Conservation (phyloP, 2,329 filamentous ascomycete species). For the Fusarium citri region DNA sequence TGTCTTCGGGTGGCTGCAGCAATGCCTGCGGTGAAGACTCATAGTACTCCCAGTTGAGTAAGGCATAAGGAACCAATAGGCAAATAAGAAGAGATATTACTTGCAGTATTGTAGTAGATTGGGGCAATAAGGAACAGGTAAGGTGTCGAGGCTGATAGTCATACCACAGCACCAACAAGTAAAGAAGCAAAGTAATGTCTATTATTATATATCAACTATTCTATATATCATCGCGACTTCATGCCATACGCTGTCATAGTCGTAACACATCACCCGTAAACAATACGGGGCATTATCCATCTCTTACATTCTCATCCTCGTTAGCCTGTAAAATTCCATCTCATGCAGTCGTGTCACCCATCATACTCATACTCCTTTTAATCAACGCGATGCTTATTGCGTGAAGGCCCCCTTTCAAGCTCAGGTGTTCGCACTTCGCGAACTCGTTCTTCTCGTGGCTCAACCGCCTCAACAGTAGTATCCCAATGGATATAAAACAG, state of each 20-base stretch:
- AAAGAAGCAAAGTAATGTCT: conserved; percentile 4
- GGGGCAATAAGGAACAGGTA: no score
- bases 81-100: no score
- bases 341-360: conserved; percentile 9
- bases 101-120: no score
- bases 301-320: background rate
- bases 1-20: background rate
- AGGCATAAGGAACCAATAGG: background rate
- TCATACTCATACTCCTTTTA: conserved; percentile 24
- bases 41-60: background rate
- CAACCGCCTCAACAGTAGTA: conserved; percentile 74
- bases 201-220: conserved; percentile 14
- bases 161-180: background rate
- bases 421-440: conserved; percentile 38
- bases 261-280: conserved; percentile 19
- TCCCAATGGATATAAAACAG: conserved; percentile 85
- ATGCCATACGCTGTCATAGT: conserved; percentile 19
- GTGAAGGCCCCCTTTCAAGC: conserved; percentile 41
- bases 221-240: conserved; percentile 19
- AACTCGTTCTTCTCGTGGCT: conserved; percentile 18
- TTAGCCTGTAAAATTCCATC: background rate
- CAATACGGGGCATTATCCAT: conserved; percentile 1
- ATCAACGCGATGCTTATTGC: conserved; percentile 43
- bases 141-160: background rate
- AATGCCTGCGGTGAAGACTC: conserved; percentile 1